Evolutionary conservation across 1,284 basidiomycete genomes (phyloP).

Genomic region (Pseudozyma sp.): DNA sequence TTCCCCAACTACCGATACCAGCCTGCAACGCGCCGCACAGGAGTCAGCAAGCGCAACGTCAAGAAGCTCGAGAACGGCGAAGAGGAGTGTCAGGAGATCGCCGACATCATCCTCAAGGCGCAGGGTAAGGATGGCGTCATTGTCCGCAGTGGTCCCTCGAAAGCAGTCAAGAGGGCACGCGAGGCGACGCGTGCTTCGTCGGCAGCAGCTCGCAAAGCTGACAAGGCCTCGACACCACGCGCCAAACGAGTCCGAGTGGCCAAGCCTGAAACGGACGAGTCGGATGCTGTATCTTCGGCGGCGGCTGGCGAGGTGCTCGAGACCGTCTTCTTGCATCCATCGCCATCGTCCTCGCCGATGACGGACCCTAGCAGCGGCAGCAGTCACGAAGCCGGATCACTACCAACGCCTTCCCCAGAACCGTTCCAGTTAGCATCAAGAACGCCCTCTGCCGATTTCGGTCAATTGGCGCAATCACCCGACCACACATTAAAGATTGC

Average conservation of each 20-base stretch:
- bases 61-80: conserved; percentile 57
- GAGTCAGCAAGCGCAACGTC: conserved; percentile 44
- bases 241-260: conserved; percentile 14
- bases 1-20: conserved; percentile 64
- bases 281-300: not conserved
- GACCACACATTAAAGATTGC: not conserved
- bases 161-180: conserved; percentile 26
- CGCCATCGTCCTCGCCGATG: conserved; percentile 20
- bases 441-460: conserved; percentile 10
- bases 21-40: conserved; percentile 44
- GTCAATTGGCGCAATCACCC: not conserved
- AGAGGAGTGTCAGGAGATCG: conserved; percentile 59
- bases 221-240: not conserved
- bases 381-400: not conserved
- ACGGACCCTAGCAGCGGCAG: not conserved
- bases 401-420: conserved; percentile 11
- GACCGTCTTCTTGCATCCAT: conserved; percentile 35
- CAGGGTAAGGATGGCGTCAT: conserved; percentile 53
- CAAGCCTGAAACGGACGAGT: not conserved
- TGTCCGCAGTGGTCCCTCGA: conserved; percentile 14
- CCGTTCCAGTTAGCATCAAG: conserved; percentile 17
- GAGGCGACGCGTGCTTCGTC: conserved; percentile 16
- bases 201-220: not conserved
- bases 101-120: conserved; percentile 59
- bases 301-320: conserved; percentile 17